A percentile compares a stretch with the other conserved stretches of the same genome.
phyloP scores from a whole-genome alignment of 2,329 filamentous ascomycete genomes.

The Cercospora sp. region DNA sequence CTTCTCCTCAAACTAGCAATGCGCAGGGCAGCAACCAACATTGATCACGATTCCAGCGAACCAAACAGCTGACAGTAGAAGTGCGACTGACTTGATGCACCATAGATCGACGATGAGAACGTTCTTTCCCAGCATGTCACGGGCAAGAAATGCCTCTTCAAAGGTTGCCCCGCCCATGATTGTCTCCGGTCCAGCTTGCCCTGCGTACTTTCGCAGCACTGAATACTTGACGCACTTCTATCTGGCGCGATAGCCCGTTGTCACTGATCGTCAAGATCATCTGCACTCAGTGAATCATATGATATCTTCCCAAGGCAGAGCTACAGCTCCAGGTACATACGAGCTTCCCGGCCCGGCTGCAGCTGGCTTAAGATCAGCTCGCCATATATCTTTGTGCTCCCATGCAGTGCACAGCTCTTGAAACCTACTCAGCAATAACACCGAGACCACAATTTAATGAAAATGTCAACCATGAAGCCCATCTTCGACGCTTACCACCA shows the following conservation, averaged over 20 bases:
- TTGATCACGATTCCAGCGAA: no score
- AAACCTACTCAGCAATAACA: not conserved
- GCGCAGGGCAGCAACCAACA: no score
- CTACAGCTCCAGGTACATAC: not conserved
- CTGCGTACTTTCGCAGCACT: not conserved
- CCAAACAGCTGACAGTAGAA: no score
- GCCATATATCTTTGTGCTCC: not conserved
- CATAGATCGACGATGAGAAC: no score
- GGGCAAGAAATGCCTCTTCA: no score
- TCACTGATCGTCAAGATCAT: no score
- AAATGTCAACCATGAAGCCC: slow-evolving; percentile 49
- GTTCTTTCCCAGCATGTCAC: no score
- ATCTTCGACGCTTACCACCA: slow-evolving; percentile 44
- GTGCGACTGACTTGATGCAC: no score
- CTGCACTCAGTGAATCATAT: not conserved
- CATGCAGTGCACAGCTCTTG: not conserved
- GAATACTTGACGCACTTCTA: not conserved
- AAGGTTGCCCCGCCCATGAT: no score
- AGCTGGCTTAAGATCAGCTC: not conserved
- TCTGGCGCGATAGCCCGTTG: no score
- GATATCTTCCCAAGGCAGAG: not conserved
- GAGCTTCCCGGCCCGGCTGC: not conserved
- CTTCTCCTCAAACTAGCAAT: no score
- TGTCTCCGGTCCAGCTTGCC: no score
- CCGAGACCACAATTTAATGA: not conserved